phyloP scores from a whole-genome alignment of 768 basidiomycete species.

The Asterophora parasitica region DNA sequence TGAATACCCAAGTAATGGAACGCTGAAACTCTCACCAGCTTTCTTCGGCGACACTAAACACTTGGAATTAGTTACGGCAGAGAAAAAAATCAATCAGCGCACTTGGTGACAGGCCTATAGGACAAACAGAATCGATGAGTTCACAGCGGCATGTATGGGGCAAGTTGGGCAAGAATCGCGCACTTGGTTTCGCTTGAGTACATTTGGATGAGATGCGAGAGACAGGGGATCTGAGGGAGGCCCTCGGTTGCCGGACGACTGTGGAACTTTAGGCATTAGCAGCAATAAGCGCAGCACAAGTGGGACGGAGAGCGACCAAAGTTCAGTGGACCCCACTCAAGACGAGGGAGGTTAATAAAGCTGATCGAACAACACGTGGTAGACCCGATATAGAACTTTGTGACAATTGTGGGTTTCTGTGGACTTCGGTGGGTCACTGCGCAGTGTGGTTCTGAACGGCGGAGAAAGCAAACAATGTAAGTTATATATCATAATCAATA shows the following conservation, averaged over 20 bases:
- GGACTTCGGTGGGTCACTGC: no score
- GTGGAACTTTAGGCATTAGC: conserved; percentile 36
- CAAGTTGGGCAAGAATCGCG: conserved; percentile 11
- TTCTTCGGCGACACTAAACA: conserved; percentile 62
- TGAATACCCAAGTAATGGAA: background rate
- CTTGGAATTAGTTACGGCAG: background rate
- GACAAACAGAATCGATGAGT: conserved; percentile 5
- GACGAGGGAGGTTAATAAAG: background rate
- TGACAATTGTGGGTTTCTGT: background rate
- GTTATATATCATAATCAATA: background rate
- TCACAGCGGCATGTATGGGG: background rate
- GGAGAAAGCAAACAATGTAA: background rate
- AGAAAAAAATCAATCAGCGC: conserved; percentile 10
- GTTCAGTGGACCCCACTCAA: background rate
- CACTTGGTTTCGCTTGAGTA: conserved; percentile 51
- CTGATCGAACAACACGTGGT: conserved; percentile 15
- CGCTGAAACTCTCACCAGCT: conserved; percentile 41
- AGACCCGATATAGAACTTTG: conserved; percentile 11
- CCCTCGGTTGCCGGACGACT: conserved; percentile 21
- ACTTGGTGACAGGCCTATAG: conserved; percentile 53
- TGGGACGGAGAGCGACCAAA: conserved; percentile 2
- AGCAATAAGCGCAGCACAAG: conserved; percentile 3
- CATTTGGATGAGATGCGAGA: conserved; percentile 36
- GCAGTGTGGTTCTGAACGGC: no score
- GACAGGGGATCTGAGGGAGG: conserved; percentile 23